Evolutionary conservation across 768 basidiomycete genomes (phyloP), one percentile per base, ranked within the genome.

Genomic region (Cubamyces lactineus): DNA sequence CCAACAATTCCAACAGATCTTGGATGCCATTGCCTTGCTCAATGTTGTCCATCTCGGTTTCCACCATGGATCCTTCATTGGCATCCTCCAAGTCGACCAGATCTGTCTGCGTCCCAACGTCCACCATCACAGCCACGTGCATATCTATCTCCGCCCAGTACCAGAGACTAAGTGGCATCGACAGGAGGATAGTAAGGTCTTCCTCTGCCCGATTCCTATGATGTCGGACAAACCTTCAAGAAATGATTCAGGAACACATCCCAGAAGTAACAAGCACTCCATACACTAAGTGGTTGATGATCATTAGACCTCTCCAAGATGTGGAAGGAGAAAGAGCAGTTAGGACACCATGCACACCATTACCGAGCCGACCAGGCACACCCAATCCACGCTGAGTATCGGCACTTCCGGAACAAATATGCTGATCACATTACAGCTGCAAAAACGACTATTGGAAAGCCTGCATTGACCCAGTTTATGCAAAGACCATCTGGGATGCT

Each of bases 271-370:
- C 66, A 24, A 68, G 69, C 0, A 63, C 54, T 4, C 71, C 69
- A 1, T 68, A 69, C 53, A n/a, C 59, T 2, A 77, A 77, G 40
- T n/a, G 11, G 67, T 3, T 79, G 76, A 78, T 79, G 70, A 72
- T 69, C 53, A 7, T 40, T 54, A 12, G 73, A 75, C 0, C 73
- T 81, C 2, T 55, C 53, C 0, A 49, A 64, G 0, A 39, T 67
- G 30, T 66, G 66, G 12, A 66, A 57, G 16, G 30, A 65, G 3
- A 52, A 63, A 0, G 63, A 70, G 11, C 59, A 62, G 52, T 26
- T 73, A 19, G 64, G 69, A 2, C 28, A 59, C 0, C 26, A 56
- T 0, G 39, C 71, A 0, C 54, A 61, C n/a, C 52, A 41, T 0
- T 53, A 57, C 30, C 56, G 67, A 23, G 47, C 50, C 8, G 7